Base-by-base conservation (phyloP, 139 green algal genomes). In the Coelastrella sp. region DNA sequence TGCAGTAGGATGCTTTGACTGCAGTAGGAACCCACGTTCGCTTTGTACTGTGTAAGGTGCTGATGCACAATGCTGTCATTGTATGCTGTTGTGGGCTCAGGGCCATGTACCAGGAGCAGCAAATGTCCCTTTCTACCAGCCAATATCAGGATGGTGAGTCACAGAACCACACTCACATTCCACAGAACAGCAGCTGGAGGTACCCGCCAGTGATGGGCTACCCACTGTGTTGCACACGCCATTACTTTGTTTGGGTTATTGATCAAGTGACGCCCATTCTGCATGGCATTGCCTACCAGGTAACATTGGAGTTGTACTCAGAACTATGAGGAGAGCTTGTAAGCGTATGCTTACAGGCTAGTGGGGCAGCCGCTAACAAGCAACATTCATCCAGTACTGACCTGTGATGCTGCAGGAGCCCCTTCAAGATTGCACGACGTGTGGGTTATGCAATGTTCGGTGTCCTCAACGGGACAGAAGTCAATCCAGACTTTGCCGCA, bases 371-470 rank as follows among this genome's bases (percentile, higher is more conserved):
- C 3, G 72, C 72, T 78, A 25, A 78, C 72, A 35, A 25, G 20
- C 65, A 73, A 15, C 65, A 3, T 73, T 15, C 65, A 73, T 15
- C 65, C 11, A 19, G 6, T 20, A 4, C 7, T 57, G 25, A 59
- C 72, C 1, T 17, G 9, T 81, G 1, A 49, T 3, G 35, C 20
- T 66, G 90, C 78, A 95, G 93, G 93, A 88, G 87, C 1, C 65
- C 91, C 8, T 75, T 87, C n/a, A 90, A 95, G 82, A 80, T 95
- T 9, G 92, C 93, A 0, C 91, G 96, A 7, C 89, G 96, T 3
- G 81, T 92, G 11, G 96, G 92, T 6, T 98, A 95, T 81, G 90
- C 94, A 4, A 85, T 97, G 56, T 98, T 98, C 88, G 95, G 95
- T 6, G 92, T 97, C 27, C 75, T 95, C 11, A 94, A 96, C 65